Percentiles rank a stretch among this genome's conserved stretches.
Conservation (phyloP, 2,329 filamentous ascomycete species). For the Allantophomopsis cytisporea region DNA sequence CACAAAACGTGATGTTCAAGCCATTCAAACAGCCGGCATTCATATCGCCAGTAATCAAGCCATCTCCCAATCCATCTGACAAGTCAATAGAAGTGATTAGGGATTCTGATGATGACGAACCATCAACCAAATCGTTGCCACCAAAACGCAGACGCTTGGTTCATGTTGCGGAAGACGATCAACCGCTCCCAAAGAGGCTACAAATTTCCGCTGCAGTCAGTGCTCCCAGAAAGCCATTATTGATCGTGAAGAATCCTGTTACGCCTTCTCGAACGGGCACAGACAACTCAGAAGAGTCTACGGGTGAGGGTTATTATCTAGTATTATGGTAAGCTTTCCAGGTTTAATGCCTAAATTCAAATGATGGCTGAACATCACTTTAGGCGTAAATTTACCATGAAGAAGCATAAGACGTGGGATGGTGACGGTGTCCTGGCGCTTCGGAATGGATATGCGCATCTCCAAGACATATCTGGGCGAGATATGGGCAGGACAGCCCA, state of each 20-base stretch:
- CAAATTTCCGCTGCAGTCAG: slow-evolving; percentile 8
- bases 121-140: slow-evolving; percentile 7
- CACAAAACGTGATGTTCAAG: slow-evolving; percentile 13
- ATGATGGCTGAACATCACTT: neutral
- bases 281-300: neutral
- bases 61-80: neutral
- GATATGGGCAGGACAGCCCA: slow-evolving; percentile 45
- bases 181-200: slow-evolving; percentile 5
- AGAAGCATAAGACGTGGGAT: slow-evolving; percentile 70
- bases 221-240: slow-evolving; percentile 16
- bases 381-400: slow-evolving; percentile 55
- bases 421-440: slow-evolving; percentile 54
- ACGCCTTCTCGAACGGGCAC: neutral
- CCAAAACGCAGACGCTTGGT: slow-evolving; percentile 12
- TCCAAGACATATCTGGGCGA: slow-evolving; percentile 49
- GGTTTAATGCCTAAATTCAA: neutral
- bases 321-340: slow-evolving; percentile 15
- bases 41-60: slow-evolving; percentile 6
- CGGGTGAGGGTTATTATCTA: slow-evolving; percentile 16
- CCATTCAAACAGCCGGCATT: slow-evolving; percentile 18
- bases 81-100: no score
- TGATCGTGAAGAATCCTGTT: slow-evolving; percentile 12
- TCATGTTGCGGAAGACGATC: slow-evolving; percentile 12
- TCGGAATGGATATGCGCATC: slow-evolving; percentile 37
- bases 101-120: slow-evolving; percentile 4